Evolutionary conservation across 805 yeast species (phyloP).

Genomic region (Tetrapisispora namnaoensis): DNA sequence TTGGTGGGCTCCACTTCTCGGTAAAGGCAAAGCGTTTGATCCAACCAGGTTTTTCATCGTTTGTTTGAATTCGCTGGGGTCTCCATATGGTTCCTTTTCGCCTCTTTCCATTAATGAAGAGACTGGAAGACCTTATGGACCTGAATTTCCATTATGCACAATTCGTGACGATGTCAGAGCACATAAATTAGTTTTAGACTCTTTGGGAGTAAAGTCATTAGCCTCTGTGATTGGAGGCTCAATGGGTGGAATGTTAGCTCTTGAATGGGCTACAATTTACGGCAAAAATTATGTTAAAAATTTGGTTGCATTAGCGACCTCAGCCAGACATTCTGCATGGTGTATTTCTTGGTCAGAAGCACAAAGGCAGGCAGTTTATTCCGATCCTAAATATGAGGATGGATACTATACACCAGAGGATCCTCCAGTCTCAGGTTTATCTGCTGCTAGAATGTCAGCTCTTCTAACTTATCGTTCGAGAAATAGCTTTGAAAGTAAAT

Average conservation of each 20-base stretch:
- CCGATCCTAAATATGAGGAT: slow-evolving; percentile 87
- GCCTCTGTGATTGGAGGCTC: slow-evolving; percentile 94
- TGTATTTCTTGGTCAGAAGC: slow-evolving; percentile 99
- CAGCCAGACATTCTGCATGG: slow-evolving; percentile 96
- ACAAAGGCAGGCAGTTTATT: slow-evolving; percentile 89
- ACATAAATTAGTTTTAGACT: slow-evolving; percentile 69
- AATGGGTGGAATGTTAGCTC: slow-evolving; percentile 96
- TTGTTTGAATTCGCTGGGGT: slow-evolving; percentile 87
- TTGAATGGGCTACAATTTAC: slow-evolving; percentile 65
- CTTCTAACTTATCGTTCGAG: slow-evolving; percentile 85
- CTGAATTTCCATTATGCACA: slow-evolving; percentile 88
- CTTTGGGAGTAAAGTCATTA: slow-evolving; percentile 63
- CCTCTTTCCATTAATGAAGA: slow-evolving; percentile 77
- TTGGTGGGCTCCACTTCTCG: slow-evolving; percentile 98
- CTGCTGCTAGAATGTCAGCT: slow-evolving; percentile 98
- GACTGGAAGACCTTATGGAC: slow-evolving; percentile 75
- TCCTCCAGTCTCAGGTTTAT: slow-evolving; percentile 76
- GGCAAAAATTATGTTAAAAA: slow-evolving; percentile 61
- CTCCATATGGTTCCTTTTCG: slow-evolving; percentile 93
- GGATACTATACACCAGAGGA: slow-evolving; percentile 75
- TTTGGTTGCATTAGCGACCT: slow-evolving; percentile 80
- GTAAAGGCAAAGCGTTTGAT: slow-evolving; percentile 75
- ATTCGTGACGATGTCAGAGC: slow-evolving; percentile 85
- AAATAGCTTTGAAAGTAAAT: slow-evolving; percentile 81
- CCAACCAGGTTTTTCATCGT: slow-evolving; percentile 78